Conservation (phyloP, 768 basidiomycete species). For the Tremella yokohamensis region DNA sequence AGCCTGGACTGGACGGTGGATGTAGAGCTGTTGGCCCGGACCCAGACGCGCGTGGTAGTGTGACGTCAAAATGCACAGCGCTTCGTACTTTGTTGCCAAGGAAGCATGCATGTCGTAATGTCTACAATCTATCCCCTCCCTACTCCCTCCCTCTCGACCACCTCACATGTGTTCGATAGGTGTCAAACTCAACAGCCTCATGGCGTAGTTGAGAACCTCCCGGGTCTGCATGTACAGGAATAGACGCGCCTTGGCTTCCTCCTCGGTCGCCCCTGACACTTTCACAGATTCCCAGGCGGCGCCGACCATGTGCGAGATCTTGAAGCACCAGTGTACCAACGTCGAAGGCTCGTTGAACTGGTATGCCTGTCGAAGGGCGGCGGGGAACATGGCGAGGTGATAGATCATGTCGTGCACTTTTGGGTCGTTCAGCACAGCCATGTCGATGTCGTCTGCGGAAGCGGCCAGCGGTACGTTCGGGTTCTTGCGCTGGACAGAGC, state of each 20-base stretch:
- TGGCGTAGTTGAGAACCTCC: conserved; percentile 81
- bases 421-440: conserved; percentile 64
- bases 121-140: too few species aligned
- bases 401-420: conserved; percentile 80
- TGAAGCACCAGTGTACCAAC: conserved; percentile 85
- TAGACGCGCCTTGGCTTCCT: conserved; percentile 78
- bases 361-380: conserved; percentile 80
- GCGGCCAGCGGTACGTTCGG: conserved; percentile 70
- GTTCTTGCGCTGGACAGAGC: conserved; percentile 87
- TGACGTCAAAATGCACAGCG: too few species aligned
- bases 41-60: too few species aligned
- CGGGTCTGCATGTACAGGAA: conserved; percentile 83
- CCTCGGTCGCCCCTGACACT: conserved; percentile 72
- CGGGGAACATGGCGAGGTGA: conserved; percentile 85
- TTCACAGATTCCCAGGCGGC: conserved; percentile 87
- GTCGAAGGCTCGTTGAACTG: conserved; percentile 83
- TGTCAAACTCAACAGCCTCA: conserved; percentile 80
- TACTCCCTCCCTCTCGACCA: too few species aligned
- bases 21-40: too few species aligned
- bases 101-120: too few species aligned
- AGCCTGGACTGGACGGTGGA: too few species aligned
- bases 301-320: conserved; percentile 78
- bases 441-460: conserved; percentile 59
- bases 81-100: too few species aligned
- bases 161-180: conserved; percentile 86